Base-by-base conservation (phyloP, 441 rosid genomes). In the Gossypium gossypioides region DNA sequence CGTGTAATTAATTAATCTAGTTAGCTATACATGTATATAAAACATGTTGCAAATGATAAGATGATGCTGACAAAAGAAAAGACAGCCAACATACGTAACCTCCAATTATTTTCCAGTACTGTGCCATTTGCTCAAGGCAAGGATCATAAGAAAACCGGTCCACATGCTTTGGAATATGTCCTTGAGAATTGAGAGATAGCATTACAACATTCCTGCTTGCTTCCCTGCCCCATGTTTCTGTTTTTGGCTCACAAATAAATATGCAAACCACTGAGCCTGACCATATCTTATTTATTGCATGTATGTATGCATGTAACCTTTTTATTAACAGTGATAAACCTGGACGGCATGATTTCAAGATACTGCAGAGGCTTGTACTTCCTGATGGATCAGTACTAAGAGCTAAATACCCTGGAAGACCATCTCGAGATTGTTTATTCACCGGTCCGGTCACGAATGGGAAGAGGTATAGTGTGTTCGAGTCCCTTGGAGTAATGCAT, bases 381-480 rank as follows among this genome's bases (percentile, higher is more conserved):
- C 75, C 82, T 25, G 82, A 85, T 74, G 87, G 88, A n/a, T 82
- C 87, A 0, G 69, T 85, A n/a, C 86, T 87, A 59, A 76, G 87
- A 80, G 87, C 91, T 27, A 87, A 82, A 66, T 80, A 85, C 56
- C 83, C 89, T 0, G 89, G 88, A 72, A 78, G 91, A 67, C 89
- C 87, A 62, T 50, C 83, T 3, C 77, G 79, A 19, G 89, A 85
- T 74, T 85, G 91, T 66, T 61, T 87, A 73, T 87, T 85, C 69
- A 80, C 13, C 2, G 91, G 85, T 68, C 87, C 87, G n/a, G 89
- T 84, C 9, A 80, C 69, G 78, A 87, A 85, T 72, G 88, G 86
- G 27, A 81, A 75, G 75, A 87, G 87, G 88, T 85, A 69, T 22
- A 12, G 15, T 21, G 32, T 42, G 19, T 42, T 64, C 13, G 19